Conservation (phyloP, 345 rosid genomes). For the Zanthoxylum bungeanum region DNA sequence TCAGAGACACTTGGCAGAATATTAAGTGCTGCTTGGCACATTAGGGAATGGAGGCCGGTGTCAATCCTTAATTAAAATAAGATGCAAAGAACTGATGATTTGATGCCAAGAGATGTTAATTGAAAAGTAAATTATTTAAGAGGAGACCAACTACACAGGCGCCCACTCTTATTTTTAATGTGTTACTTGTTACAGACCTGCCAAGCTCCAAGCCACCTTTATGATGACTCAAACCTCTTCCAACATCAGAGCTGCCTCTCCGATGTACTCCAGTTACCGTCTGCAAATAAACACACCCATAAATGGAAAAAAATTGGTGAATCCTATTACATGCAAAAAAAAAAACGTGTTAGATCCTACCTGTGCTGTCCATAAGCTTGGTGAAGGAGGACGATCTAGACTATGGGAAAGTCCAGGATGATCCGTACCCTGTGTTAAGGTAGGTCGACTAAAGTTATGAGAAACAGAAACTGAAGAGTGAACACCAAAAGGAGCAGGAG, state of each 20-base stretch:
- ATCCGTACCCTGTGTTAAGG: conserved; percentile 32
- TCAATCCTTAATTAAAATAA: background rate
- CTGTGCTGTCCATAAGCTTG: conserved; percentile 60
- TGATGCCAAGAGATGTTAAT: background rate
- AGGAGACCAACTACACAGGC: background rate
- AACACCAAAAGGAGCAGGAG: conserved; percentile 30
- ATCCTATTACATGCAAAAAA: background rate
- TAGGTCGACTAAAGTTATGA: conserved; percentile 35
- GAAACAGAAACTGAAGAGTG: conserved; percentile 35
- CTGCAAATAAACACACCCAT: conserved; percentile 34
- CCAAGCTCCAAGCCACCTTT: conserved; percentile 60
- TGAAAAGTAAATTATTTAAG: background rate
- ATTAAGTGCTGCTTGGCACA: background rate
- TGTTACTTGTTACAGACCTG: conserved; percentile 45
- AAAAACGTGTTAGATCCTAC: conserved; percentile 30
- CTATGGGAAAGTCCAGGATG: conserved; percentile 44
- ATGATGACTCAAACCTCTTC: conserved; percentile 52
- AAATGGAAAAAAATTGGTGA: background rate
- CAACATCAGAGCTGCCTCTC: conserved; percentile 43
- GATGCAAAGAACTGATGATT: background rate
- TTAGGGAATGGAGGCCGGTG: background rate
- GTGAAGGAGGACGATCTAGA: conserved; percentile 43
- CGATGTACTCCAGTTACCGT: conserved; percentile 35
- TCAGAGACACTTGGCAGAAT: background rate
- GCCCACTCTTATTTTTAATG: background rate